Base-by-base conservation (phyloP, 106 monocot species). In the Allium cepa region DNA sequence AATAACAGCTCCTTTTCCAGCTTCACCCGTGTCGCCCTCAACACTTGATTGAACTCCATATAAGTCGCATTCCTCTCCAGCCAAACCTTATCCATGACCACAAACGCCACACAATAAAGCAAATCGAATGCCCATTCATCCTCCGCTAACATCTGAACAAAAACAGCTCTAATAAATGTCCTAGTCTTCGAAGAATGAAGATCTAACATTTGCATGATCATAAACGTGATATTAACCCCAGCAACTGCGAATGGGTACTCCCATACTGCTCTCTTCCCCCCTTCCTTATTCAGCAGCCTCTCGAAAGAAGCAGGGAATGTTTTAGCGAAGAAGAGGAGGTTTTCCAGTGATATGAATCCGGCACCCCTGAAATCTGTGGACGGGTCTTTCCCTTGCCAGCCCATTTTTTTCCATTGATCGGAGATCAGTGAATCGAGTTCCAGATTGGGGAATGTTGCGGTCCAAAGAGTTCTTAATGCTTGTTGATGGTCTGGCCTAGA, bases 281-380 rank as follows among this genome's bases (percentile, higher is more conserved):
- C 86, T 63, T 86, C 80, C 75, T 94, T 89, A 52, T 82, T 85
- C 26, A 94, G 73, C 53, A 94, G 69, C 63, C 72, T 86, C 63
- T 94, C 78, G 66, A 89, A 94, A 53, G 93, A 84, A 66, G 72
- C 73, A 26, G 86, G 76, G 78, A 89, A 94, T 64, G 81, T 82
- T 72, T 89, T 86, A 17, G 93, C 86, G 74, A 94, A 94, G 68
- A 94, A 94, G 70, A 94, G 77, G 64, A 94, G 78, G 76, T 94
- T 94, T 79, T 94, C 89, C 72, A 94, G 62, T 69, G 89, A 94
- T 67, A 94, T 84, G 67, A 84, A 94, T 65, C 93, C 93, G 65
- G 86, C 89, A 5, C 93, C 93, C 94, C 90, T 90, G 73, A 94
- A 94, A 72, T 94, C 94, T 45, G 94, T 94, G 17, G 94, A 94